Base-by-base conservation (phyloP, 352 stramenopile species). In the Pythium chondricola region DNA sequence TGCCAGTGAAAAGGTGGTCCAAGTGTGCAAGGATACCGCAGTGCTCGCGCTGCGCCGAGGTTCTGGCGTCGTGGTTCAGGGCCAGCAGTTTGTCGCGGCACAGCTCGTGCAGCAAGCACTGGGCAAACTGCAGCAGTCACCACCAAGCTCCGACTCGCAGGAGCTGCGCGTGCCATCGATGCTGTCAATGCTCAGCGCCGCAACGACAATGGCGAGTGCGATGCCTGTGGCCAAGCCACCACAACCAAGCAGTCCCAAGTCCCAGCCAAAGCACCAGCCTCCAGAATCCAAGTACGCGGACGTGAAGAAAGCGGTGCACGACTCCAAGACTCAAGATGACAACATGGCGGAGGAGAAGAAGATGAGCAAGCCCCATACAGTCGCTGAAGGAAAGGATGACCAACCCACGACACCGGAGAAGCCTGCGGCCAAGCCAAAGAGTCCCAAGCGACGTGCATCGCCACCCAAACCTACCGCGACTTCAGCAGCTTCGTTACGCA, bases 91-190 rank as follows among this genome's bases (percentile, higher is more conserved):
- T 35, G 53, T 88, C 9, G 68, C 74, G 2, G 58, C 70, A 4
- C 77, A 88, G 49, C 49, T 85, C 7, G 71, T 86, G 20, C 77
- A 88, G 35, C 77, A 88, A 38, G 77, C 72, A 25, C 49, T 85
- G 8, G 58, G 59, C 3, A 64, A 59, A 10, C 47, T 56, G 2
- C 33, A 45, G 22, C 40, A 48, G 1, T 11, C 33, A 4, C 13
- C 45, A 14, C 26, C 27, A 6, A 42, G 27, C 1, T 56, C 52
- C 0, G 45, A 43, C 26, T 46, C 35, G 0, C 27, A 63, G 37
- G 58, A 57, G 25, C 41, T 53, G 8, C 40, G 39, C 6, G 41
- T 65, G 0, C 57, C 64, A 0, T 42, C 48, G n/a, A 51, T 72
- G 11, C 18, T 72, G 8, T 64, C 63, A 4, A 52, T 69, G 17